These are phyloP conservation scores for Backusella westeae DNA, from an alignment of 192 early-diverging fungal species.

Conservation along the genomic window DNA sequence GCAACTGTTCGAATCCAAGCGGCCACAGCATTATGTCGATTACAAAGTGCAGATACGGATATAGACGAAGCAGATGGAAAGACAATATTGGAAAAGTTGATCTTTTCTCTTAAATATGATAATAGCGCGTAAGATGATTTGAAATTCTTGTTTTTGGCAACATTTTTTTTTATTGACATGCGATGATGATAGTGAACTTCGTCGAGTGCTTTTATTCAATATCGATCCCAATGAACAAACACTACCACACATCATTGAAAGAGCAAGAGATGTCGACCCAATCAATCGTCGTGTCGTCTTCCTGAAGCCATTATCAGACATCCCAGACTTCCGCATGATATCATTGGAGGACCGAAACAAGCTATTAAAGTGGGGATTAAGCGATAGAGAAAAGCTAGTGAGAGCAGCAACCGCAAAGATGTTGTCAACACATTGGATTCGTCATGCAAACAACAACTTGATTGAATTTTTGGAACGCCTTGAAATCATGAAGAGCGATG, in stretches of 20 bases:
- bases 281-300: slow-evolving; percentile 73
- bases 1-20: slow-evolving; percentile 75
- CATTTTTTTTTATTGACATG: background rate
- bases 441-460: slow-evolving; percentile 71
- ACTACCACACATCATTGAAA: slow-evolving; percentile 67
- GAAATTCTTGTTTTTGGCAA: no score
- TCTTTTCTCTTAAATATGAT: slow-evolving; percentile 69
- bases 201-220: slow-evolving; percentile 77
- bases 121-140: slow-evolving; percentile 65
- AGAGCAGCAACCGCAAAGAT: slow-evolving; percentile 70
- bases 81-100: slow-evolving; percentile 60
- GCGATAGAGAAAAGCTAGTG: slow-evolving; percentile 80
- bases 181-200: slow-evolving; percentile 62
- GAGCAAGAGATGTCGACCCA: slow-evolving; percentile 75
- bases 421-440: slow-evolving; percentile 69
- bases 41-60: slow-evolving; percentile 67
- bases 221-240: slow-evolving; percentile 63
- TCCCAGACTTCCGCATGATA: slow-evolving; percentile 66
- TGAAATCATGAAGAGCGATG: slow-evolving; percentile 69
- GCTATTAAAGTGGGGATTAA: slow-evolving; percentile 71
- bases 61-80: slow-evolving; percentile 48
- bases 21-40: slow-evolving; percentile 69
- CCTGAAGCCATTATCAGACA: slow-evolving; percentile 64
- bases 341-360: slow-evolving; percentile 68
- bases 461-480: slow-evolving; percentile 70